Percentiles rank a stretch among this genome's conserved stretches.
Evolutionary conservation across 352 stramenopile genomes (phyloP).

Genomic region (Pythium coloratum): DNA sequence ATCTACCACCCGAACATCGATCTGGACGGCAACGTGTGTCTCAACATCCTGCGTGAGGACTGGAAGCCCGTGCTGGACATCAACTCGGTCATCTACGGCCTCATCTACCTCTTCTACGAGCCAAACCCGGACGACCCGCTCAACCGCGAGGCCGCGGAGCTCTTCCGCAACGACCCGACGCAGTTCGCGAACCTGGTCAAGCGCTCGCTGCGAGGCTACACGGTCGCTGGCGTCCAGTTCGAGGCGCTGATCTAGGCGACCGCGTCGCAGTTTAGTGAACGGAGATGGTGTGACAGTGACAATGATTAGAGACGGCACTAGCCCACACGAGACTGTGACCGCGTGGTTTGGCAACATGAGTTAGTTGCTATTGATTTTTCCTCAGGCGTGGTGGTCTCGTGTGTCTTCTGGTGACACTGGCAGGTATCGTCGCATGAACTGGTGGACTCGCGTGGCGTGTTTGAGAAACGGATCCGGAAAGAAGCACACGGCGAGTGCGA

Average conservation of each 20-base stretch:
- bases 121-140: constrained; percentile 98
- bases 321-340: neutral
- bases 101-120: constrained; percentile 99
- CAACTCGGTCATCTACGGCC: constrained; percentile 98
- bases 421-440: constrained; percentile 72
- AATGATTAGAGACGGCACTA: constrained; percentile 10
- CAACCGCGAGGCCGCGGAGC: constrained; percentile 96
- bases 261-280: neutral
- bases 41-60: constrained; percentile 98
- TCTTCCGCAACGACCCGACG: constrained; percentile 93
- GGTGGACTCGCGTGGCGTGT: constrained; percentile 50
- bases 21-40: constrained; percentile 97
- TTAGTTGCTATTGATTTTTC: neutral
- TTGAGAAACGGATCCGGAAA: constrained; percentile 68
- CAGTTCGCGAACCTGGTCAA: constrained; percentile 92
- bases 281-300: neutral
- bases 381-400: constrained; percentile 34
- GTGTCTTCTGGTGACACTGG: constrained; percentile 61
- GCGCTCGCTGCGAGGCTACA: constrained; percentile 82
- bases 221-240: constrained; percentile 81
- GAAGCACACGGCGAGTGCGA: constrained; percentile 52
- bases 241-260: constrained; percentile 67
- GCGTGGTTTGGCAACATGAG: neutral
- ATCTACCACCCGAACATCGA: constrained; percentile 99
- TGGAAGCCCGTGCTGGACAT: constrained; percentile 99